These are phyloP conservation scores for Coemansia sp. DNA, from an alignment of 192 early-diverging fungal species.

Conservation along the genomic window DNA sequence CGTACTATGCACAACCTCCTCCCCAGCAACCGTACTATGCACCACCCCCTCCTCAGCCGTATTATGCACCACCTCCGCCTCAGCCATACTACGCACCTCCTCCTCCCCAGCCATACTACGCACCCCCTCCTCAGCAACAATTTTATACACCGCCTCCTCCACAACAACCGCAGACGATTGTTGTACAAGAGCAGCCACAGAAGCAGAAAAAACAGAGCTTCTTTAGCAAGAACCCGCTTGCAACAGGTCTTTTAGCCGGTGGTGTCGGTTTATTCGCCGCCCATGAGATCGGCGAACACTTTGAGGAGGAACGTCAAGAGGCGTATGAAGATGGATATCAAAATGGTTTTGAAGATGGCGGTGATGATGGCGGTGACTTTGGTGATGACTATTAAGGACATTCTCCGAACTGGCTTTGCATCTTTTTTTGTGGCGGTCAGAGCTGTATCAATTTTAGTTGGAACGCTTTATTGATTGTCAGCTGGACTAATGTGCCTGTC, in stretches of 20 bases:
- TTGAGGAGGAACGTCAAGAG: slow-evolving; percentile 27
- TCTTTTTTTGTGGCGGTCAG: neutral
- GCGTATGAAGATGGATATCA: slow-evolving; percentile 22
- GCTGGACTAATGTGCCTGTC: neutral
- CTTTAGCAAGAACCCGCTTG: slow-evolving; percentile 25
- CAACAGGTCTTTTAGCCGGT: slow-evolving; percentile 26
- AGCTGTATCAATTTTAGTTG: too few species aligned
- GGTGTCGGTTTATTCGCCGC: slow-evolving; percentile 28
- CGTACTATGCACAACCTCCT: too few species aligned
- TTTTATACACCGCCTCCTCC: too few species aligned
- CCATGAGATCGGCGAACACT: slow-evolving; percentile 35
- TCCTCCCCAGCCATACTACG: neutral
- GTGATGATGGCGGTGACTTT: slow-evolving; percentile 22
- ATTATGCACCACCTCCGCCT: too few species aligned
- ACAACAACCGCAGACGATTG: slow-evolving; percentile 4
- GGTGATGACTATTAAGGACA: slow-evolving; percentile 18
- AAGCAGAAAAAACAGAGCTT: slow-evolving; percentile 28
- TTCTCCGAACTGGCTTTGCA: neutral
- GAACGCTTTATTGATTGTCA: neutral
- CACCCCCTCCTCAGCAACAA: too few species aligned
- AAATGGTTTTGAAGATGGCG: slow-evolving; percentile 23
- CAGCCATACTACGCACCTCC: too few species aligned
- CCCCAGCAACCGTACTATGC: too few species aligned
- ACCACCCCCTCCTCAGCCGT: too few species aligned
- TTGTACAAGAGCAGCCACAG: slow-evolving; percentile 2